Evolutionary conservation across 1,284 basidiomycete genomes (phyloP).

Genomic region (Malassezia sp.): DNA sequence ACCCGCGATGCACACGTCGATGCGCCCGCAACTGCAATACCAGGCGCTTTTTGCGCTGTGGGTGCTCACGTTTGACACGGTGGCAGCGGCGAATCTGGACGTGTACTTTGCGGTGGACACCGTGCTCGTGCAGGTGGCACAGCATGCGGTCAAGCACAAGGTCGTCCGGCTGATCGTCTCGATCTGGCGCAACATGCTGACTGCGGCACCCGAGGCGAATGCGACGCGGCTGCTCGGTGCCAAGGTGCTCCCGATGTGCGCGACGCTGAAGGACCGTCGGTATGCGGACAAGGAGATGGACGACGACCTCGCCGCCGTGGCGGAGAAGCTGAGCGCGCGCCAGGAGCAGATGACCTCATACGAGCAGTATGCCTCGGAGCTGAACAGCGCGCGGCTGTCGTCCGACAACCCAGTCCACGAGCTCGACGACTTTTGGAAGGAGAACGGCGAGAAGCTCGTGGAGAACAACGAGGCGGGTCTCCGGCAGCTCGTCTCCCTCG

Average conservation of each 20-base stretch:
- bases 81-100: constrained; percentile 73
- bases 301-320: constrained; percentile 77
- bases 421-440: constrained; percentile 93
- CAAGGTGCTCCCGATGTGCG: constrained; percentile 70
- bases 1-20: not conserved
- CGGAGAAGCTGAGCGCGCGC: constrained; percentile 65
- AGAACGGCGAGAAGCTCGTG: constrained; percentile 71
- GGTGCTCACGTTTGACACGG: constrained; percentile 80
- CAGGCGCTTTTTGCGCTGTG: constrained; percentile 84
- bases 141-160: constrained; percentile 89
- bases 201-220: constrained; percentile 68
- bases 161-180: constrained; percentile 88
- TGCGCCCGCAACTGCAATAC: constrained; percentile 88
- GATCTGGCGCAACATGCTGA: constrained; percentile 72
- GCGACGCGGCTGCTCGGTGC: constrained; percentile 83
- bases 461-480: constrained; percentile 86
- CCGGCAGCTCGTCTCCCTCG: constrained; percentile 67
- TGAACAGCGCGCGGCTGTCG: constrained; percentile 75
- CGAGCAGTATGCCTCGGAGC: constrained; percentile 86
- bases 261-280: constrained; percentile 71
- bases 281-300: constrained; percentile 81
- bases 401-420: constrained; percentile 86
- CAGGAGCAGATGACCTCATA: constrained; percentile 86
- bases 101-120: constrained; percentile 83
- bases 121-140: constrained; percentile 72